Evolutionary conservation across 1,139 yeast genomes (phyloP).

Genomic region (Debaryomycetaceae sp.): DNA sequence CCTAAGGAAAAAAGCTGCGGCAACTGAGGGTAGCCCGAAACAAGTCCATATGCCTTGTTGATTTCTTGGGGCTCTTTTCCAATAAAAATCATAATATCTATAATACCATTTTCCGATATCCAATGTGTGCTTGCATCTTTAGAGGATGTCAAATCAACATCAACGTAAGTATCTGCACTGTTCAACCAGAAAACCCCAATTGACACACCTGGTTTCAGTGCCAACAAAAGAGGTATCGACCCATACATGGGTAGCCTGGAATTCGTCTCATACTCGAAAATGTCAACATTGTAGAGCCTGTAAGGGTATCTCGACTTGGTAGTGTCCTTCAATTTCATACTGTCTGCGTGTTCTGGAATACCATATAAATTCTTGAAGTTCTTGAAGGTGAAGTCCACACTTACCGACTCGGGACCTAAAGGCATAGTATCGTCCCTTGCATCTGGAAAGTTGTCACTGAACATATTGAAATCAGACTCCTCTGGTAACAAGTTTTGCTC

Average conservation of each 20-base stretch:
- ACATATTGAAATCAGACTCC: constrained; percentile 58
- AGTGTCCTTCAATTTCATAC: constrained; percentile 70
- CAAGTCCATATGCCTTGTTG: constrained; percentile 56
- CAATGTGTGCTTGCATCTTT: constrained; percentile 62
- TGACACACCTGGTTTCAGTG: constrained; percentile 54
- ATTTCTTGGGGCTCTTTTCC: constrained; percentile 62
- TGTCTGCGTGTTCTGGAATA: constrained; percentile 92
- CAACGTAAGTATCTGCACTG: constrained; percentile 89
- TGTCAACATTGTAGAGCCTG: constrained; percentile 86
- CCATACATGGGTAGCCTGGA: constrained; percentile 94
- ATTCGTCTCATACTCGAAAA: constrained; percentile 83
- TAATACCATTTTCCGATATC: constrained; percentile 87
- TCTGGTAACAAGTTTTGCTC: constrained; percentile 44
- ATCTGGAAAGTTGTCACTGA: constrained; percentile 59
- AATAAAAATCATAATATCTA: constrained; percentile 71
- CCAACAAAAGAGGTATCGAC: constrained; percentile 81
- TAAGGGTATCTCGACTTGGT: constrained; percentile 58
- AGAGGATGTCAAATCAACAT: constrained; percentile 45
- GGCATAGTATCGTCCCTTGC: constrained; percentile 59
- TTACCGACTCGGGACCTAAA: constrained; percentile 90
- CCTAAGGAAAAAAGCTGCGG: constrained; percentile 84
- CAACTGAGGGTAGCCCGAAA: constrained; percentile 75
- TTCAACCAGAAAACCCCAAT: constrained; percentile 90
- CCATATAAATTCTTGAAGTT: constrained; percentile 73
- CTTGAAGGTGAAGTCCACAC: constrained; percentile 65